These are phyloP conservation scores for Podospora pseudopauciseta DNA, from an alignment of 495 filamentous ascomycete genomes.

Conservation along the genomic window DNA sequence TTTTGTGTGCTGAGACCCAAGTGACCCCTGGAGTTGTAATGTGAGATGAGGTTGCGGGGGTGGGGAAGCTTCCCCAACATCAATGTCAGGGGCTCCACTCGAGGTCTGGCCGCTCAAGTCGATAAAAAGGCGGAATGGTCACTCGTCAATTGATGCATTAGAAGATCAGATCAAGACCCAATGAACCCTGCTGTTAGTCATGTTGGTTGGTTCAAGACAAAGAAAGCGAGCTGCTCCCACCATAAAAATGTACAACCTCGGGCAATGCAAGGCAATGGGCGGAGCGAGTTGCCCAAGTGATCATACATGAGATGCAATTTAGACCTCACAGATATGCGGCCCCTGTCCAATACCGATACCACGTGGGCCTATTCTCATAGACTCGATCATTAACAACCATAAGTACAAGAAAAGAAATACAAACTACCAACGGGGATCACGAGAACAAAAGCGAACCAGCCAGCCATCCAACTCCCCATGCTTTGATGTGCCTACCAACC, in stretches of 20 bases:
- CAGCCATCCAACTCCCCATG: not conserved
- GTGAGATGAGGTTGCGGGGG: not conserved
- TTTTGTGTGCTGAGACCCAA: not conserved
- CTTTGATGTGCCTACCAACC: not conserved
- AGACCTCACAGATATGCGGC: not conserved
- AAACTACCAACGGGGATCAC: not conserved
- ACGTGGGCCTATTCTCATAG: not conserved
- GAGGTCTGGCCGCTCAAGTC: not conserved
- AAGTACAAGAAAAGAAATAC: not conserved
- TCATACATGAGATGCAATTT: not conserved
- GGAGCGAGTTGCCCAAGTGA: not conserved
- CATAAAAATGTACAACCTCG: not conserved
- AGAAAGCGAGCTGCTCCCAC: not conserved
- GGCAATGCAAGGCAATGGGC: not conserved
- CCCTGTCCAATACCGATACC: not conserved
- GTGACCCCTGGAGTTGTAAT: not conserved
- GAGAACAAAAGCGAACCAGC: not conserved
- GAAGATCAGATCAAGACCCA: not conserved
- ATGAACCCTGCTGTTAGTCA: not conserved
- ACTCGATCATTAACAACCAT: not conserved
- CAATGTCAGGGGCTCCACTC: not conserved
- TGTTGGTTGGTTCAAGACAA: not conserved
- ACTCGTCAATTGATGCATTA: not conserved
- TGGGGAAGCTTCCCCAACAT: not conserved
- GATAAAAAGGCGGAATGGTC: not conserved